Conservation (phyloP, 2,329 filamentous ascomycete species). For the Talaromyces sp. region DNA sequence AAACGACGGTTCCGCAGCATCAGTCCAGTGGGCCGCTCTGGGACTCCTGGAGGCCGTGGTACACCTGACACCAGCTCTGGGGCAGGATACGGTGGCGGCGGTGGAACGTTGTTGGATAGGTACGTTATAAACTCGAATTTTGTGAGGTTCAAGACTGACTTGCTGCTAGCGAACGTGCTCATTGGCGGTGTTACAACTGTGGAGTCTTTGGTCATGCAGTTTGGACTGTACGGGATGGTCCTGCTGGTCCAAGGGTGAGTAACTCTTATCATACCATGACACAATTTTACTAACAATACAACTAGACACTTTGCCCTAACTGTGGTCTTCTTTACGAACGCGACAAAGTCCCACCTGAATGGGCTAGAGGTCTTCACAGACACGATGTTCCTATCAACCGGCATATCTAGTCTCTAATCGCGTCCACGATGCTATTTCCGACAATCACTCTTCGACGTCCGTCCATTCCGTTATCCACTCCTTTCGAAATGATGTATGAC, state of each 20-base stretch:
- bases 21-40: constrained; percentile 68
- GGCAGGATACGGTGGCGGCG: constrained; percentile 66
- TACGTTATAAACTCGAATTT: constrained; percentile 21
- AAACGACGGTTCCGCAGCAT: constrained; percentile 87
- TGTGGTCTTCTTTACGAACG: constrained; percentile 87
- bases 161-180: constrained; percentile 61
- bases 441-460: background rate
- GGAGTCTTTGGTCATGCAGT: constrained; percentile 82
- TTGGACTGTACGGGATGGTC: constrained; percentile 93
- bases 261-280: constrained; percentile 19
- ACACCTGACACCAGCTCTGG: constrained; percentile 67
- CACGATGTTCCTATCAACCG: constrained; percentile 40
- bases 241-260: constrained; percentile 74
- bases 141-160: background rate
- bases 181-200: constrained; percentile 88
- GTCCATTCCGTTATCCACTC: background rate
- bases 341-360: constrained; percentile 75
- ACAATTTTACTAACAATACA: background rate
- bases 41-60: constrained; percentile 66
- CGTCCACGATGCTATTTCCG: background rate
- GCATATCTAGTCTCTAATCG: background rate
- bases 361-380: constrained; percentile 66
- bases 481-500: constrained; percentile 16
- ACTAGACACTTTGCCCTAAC: constrained; percentile 82
- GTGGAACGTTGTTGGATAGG: constrained; percentile 63